Percentiles rank a stretch among this genome's conserved stretches.
Conservation (phyloP, 768 basidiomycete species). For the Calocybe cyanea region DNA sequence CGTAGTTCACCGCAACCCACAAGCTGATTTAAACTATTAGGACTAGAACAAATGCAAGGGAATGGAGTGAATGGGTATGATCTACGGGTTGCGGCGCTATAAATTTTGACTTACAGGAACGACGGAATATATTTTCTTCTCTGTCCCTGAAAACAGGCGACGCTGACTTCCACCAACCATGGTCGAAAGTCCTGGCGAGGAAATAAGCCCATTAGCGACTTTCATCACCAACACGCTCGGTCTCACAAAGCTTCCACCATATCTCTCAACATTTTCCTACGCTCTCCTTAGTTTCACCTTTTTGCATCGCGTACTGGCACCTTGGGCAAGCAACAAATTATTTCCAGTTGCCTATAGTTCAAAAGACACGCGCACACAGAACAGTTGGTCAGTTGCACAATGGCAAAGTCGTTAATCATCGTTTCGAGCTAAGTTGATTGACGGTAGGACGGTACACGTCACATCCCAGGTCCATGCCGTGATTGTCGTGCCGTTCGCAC, state of each 20-base stretch:
- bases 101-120: too few species aligned
- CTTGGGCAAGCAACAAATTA: constrained; percentile 41
- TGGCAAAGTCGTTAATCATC: constrained; percentile 5
- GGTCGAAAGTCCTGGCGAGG: too few species aligned
- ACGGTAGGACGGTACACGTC: constrained; percentile 59
- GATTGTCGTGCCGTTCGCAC: constrained; percentile 60
- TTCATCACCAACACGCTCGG: constrained; percentile 28
- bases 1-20: too few species aligned
- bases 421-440: background rate
- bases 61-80: too few species aligned
- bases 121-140: too few species aligned
- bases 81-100: too few species aligned
- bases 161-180: too few species aligned
- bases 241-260: constrained; percentile 50
- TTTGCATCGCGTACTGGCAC: constrained; percentile 57
- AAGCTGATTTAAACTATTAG: too few species aligned
- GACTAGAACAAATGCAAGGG: too few species aligned
- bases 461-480: constrained; percentile 74
- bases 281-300: constrained; percentile 55
- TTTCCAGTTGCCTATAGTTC: constrained; percentile 49
- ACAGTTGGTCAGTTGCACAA: constrained; percentile 51
- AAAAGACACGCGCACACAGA: constrained; percentile 42
- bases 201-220: background rate
- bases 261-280: constrained; percentile 50
- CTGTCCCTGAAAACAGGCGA: too few species aligned